Evolutionary conservation across 2,329 filamentous ascomycete species (phyloP), one percentile per base, ranked within the genome.

Genomic region (Neonectria neomacrospora): DNA sequence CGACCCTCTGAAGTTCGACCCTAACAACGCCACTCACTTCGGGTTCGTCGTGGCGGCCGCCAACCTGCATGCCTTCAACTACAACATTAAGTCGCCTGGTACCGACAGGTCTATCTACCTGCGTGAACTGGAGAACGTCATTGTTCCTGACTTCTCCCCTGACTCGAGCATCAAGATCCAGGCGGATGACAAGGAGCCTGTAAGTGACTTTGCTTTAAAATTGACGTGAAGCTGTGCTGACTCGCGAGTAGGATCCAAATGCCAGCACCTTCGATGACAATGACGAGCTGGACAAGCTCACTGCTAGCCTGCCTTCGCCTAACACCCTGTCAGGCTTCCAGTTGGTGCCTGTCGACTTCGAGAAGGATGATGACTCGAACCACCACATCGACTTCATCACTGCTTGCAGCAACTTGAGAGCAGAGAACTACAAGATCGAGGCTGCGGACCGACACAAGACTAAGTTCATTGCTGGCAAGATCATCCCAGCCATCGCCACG

Each of bases 351-450:
- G 96, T 98, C 6, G 96, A 98, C 73, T 99, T 99, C 74, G 94
- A 99, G 81, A 99, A 99, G 85, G 96, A 99, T 69, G 96, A 99
- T 74, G 96, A 99, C 79, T 93, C 91, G 54, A 99, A 99, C 80
- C 89, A 96, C 80, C 96, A 99, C 83, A 99, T 99, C 74, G 96
- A 98, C 80, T 99, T 99, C 83, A 98, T 99, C 80, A 96, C 96
- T 8, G 94, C 94, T 1, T 94, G 94, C 69, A 97, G 94, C 83
- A 99, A 99, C 78, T 84, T 99, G 64, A 92, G 96, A 64, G 96
- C 96, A 1, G 91, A 97, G 80, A 99, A 99, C 83, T 99, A 99
- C 87, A 97, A 96, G 79, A 99, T 99, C 71, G 89, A 93, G 74
- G 87, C 90, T 67, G 94, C 96, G 1, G 95, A 99, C 76, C 88